These are phyloP conservation scores for Nemania sp. DNA, from an alignment of 2,329 filamentous ascomycete species.

Conservation along the genomic window DNA sequence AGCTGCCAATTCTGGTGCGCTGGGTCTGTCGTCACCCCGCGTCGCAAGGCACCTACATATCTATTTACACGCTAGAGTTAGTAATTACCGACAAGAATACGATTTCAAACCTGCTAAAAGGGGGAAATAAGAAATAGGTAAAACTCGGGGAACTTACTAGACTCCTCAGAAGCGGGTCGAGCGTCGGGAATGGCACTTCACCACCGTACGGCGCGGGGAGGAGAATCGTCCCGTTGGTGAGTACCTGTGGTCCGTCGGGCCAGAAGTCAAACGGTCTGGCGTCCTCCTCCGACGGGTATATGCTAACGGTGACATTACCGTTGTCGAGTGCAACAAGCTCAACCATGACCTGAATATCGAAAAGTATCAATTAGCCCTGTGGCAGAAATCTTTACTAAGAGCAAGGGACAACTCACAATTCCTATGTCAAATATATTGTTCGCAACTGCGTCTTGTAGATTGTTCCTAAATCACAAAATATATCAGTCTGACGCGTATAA, in stretches of 20 bases:
- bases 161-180: too few relatives aligned
- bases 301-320: too few relatives aligned
- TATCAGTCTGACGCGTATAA: too few relatives aligned
- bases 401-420: neutral
- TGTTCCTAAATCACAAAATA: too few relatives aligned
- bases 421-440: slow-evolving; percentile 15
- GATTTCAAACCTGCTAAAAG: too few relatives aligned
- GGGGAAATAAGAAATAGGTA: too few relatives aligned
- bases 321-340: slow-evolving; percentile 1
- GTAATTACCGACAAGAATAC: too few relatives aligned
- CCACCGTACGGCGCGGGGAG: neutral
- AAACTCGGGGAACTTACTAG: too few relatives aligned
- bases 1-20: neutral
- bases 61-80: too few relatives aligned
- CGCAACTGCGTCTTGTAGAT: too few relatives aligned
- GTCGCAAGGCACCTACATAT: slow-evolving; percentile 26
- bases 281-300: neutral
- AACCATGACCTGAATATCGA: slow-evolving; percentile 16
- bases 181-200: neutral
- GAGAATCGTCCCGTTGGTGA: slow-evolving; percentile 10
- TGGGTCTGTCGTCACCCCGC: neutral
- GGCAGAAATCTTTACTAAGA: neutral
- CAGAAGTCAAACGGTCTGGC: neutral
- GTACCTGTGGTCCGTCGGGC: neutral
- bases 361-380: neutral